These are phyloP conservation scores for Tricholoma furcatifolium DNA, from an alignment of 768 basidiomycete genomes.

Conservation along the genomic window DNA sequence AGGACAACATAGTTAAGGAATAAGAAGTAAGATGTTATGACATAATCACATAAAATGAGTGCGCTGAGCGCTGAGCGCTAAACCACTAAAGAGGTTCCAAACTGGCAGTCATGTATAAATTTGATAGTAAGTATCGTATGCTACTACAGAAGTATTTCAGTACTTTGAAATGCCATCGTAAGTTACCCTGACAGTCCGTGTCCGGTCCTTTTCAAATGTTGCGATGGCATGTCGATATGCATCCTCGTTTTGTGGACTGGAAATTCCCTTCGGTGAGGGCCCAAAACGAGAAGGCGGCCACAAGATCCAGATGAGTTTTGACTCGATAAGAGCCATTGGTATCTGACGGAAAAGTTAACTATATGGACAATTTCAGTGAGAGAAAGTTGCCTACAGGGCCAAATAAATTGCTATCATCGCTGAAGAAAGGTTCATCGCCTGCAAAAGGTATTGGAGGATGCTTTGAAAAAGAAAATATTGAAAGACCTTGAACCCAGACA, in stretches of 20 bases:
- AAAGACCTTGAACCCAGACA: slow-evolving; percentile 70
- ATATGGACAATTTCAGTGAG: not conserved
- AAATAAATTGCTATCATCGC: slow-evolving; percentile 70
- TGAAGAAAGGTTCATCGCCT: slow-evolving; percentile 70
- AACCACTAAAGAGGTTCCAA: not conserved
- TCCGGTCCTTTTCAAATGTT: slow-evolving; percentile 36
- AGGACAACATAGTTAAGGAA: slow-evolving; percentile 6
- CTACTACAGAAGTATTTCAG: not conserved
- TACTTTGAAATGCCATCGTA: slow-evolving; percentile 8
- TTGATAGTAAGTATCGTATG: not conserved
- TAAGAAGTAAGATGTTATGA: not conserved
- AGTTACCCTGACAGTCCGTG: slow-evolving; percentile 37
- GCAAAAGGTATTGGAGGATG: not conserved
- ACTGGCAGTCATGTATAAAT: too few species aligned
- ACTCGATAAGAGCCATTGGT: slow-evolving; percentile 48
- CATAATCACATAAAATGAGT: not conserved
- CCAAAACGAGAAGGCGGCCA: slow-evolving; percentile 55
- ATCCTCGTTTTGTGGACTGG: slow-evolving; percentile 16
- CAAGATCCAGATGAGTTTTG: slow-evolving; percentile 46
- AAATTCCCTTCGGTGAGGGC: slow-evolving; percentile 13
- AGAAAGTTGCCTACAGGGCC: slow-evolving; percentile 52
- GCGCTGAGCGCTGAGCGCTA: too few species aligned
- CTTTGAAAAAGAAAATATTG: not conserved
- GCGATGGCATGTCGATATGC: slow-evolving; percentile 31
- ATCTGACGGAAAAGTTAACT: slow-evolving; percentile 26